A percentile compares a stretch with the other conserved stretches of the same genome.
Conservation (phyloP, 768 basidiomycete species). For the Amanita inopinata region DNA sequence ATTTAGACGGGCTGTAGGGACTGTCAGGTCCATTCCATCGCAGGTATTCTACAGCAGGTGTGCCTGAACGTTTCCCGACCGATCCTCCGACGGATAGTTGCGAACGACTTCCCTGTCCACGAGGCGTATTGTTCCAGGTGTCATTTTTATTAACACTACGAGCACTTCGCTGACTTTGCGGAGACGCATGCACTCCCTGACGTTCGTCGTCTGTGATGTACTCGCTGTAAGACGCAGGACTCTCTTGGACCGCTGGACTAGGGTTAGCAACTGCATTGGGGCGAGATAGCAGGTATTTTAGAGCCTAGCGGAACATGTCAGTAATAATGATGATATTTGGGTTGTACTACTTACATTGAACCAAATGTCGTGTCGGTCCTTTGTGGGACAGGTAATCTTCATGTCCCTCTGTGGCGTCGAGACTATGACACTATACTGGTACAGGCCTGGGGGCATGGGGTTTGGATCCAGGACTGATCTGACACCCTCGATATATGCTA, state of each 20-base stretch:
- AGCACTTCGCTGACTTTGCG: constrained; percentile 65
- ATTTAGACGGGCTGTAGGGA: constrained; percentile 66
- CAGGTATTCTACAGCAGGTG: constrained; percentile 86
- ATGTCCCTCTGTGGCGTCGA: constrained; percentile 93
- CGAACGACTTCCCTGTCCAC: constrained; percentile 69
- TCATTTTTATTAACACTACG: constrained; percentile 51
- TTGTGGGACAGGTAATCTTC: constrained; percentile 95
- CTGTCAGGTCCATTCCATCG: constrained; percentile 70
- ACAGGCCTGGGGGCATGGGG: constrained; percentile 88
- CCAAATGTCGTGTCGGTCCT: constrained; percentile 97
- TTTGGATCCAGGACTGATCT: constrained; percentile 90
- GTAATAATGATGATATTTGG: constrained; percentile 2
- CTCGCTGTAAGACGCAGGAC: constrained; percentile 35
- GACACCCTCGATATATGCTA: constrained; percentile 91
- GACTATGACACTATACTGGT: constrained; percentile 88
- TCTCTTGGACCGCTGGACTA: constrained; percentile 31
- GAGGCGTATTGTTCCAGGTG: constrained; percentile 67
- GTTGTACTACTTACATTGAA: constrained; percentile 51
- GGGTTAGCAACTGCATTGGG: constrained; percentile 38
- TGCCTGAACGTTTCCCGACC: constrained; percentile 78
- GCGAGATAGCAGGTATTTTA: constrained; percentile 82
- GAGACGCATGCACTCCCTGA: constrained; percentile 41
- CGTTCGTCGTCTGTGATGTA: constrained; percentile 44
- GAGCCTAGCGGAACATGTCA: constrained; percentile 44
- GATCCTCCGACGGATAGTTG: constrained; percentile 69